Base-by-base conservation (phyloP, 352 stramenopile species). In the Plasmopara muralis region DNA sequence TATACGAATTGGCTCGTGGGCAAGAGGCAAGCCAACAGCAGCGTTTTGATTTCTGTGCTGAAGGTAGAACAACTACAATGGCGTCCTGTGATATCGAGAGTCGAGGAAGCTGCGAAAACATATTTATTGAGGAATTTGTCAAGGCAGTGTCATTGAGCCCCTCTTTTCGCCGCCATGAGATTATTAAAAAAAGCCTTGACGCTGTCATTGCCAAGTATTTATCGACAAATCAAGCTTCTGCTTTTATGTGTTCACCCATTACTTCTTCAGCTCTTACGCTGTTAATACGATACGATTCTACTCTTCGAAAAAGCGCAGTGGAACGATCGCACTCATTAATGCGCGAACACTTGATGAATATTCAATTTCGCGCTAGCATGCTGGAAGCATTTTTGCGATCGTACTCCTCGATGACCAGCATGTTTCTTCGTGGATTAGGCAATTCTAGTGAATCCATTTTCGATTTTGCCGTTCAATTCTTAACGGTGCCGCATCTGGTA, bases 381-480 rank as follows among this genome's bases (percentile, higher is more conserved):
- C 54, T 93, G 6, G 78, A 93, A 40, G 64, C 72, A 15, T 94
- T 92, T 53, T 64, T 84, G 35, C 57, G 41, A 15, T 87, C 72
- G 28, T 94, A 94, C 49, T 45, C 66, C 2, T 66, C 68, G 7
- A 91, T 92, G 70, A 94, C 80, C 1, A 59, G 57, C 35, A 86
- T 84, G 49, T 93, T 89, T 43, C 52, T 94, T 9, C 80, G 82
- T 34, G 84, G 84, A 4, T 65, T 94, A 6, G 84, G 80, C 5
- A 90, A 89, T 29, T 85, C 80, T 12, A 87, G 70, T 50, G 84
- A 94, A 48, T 89, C 77, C 1, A 89, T 94, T 56, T 93, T 94
- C 53, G 84, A 94, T 57, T 94, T 94, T 53, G 84, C 82, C 6
- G 83, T 89, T 20, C 84, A 94, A 51, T 88, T 94, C 30, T 60